Conservation (phyloP, 345 rosid species). For the Laguncularia racemosa region DNA sequence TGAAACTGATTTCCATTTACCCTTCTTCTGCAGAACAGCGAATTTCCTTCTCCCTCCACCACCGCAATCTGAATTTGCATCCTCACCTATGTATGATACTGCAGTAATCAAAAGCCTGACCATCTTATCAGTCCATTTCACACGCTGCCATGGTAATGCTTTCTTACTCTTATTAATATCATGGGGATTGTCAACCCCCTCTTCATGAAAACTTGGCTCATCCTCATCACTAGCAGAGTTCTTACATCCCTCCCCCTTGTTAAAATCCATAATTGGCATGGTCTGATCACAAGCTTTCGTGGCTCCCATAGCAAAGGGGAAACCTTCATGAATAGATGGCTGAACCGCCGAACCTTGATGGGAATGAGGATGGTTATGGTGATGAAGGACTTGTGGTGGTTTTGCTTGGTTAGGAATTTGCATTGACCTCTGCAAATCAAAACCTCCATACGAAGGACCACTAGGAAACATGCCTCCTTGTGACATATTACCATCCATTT, state of each 20-base stretch:
- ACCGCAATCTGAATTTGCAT: constrained; percentile 37
- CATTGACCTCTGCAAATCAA: constrained; percentile 63
- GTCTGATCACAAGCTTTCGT: constrained; percentile 52
- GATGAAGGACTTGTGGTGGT: constrained; percentile 41
- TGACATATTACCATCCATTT: constrained; percentile 65
- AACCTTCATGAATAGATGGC: constrained; percentile 45
- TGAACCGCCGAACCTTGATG: constrained; percentile 33
- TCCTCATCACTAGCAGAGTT: constrained; percentile 73
- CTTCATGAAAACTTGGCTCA: constrained; percentile 71
- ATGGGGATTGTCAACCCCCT: constrained; percentile 49
- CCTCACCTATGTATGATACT: constrained; percentile 82
- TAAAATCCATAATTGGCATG: constrained; percentile 32
- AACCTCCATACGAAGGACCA: constrained; percentile 56
- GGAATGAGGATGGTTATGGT: constrained; percentile 40
- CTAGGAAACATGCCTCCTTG: constrained; percentile 67
- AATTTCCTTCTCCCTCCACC: constrained; percentile 58
- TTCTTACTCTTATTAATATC: constrained; percentile 48
- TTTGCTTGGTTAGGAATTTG: constrained; percentile 50
- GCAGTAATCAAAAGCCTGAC: constrained; percentile 85
- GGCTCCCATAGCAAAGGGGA: constrained; percentile 68
- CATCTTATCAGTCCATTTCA: constrained; percentile 96
- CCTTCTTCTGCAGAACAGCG: constrained; percentile 74
- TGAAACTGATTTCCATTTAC: constrained; percentile 87
- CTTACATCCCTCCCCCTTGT: constrained; percentile 56
- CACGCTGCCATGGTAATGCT: constrained; percentile 84